Evolutionary conservation across 352 stramenopile species (phyloP).

Genomic region (Pythium aristosporum): DNA sequence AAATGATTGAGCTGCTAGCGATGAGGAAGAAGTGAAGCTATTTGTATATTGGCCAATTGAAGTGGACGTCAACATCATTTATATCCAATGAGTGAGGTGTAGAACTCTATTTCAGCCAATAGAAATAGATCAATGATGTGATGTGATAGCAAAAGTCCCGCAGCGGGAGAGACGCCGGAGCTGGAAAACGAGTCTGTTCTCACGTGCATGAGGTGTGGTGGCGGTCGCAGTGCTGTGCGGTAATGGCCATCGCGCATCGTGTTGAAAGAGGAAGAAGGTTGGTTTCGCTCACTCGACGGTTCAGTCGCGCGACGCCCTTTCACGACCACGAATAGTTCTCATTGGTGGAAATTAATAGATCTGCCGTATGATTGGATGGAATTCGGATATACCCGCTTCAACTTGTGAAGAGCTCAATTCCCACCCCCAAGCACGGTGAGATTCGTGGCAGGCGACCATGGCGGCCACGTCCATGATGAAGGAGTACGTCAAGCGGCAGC

Average conservation of each 20-base stretch:
- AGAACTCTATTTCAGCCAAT: conserved; percentile 1
- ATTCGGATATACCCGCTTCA: not conserved
- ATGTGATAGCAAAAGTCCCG: no score
- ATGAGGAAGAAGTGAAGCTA: conserved; percentile 4
- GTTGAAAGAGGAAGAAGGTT: no score
- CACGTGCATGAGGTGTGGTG: not conserved
- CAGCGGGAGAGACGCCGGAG: not conserved
- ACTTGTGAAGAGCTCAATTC: conserved; percentile 5
- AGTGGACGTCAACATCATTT: not conserved
- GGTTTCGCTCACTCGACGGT: not conserved
- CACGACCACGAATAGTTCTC: not conserved
- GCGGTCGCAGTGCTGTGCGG: no score
- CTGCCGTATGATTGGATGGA: not conserved
- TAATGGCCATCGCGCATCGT: no score
- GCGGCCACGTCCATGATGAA: conserved; percentile 56
- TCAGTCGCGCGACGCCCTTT: not conserved
- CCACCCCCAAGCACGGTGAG: no score
- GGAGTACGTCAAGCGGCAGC: conserved; percentile 65
- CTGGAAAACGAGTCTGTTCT: not conserved
- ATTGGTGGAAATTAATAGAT: not conserved
- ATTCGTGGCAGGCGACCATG: conserved; percentile 5
- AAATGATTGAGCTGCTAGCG: not conserved
- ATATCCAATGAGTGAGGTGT: not conserved
- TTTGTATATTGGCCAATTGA: conserved; percentile 11
- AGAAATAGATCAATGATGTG: no score